Evolutionary conservation across 116 monocot genomes (phyloP), one percentile per base, ranked within the genome.

Genomic region (Cymodocea nodosa): DNA sequence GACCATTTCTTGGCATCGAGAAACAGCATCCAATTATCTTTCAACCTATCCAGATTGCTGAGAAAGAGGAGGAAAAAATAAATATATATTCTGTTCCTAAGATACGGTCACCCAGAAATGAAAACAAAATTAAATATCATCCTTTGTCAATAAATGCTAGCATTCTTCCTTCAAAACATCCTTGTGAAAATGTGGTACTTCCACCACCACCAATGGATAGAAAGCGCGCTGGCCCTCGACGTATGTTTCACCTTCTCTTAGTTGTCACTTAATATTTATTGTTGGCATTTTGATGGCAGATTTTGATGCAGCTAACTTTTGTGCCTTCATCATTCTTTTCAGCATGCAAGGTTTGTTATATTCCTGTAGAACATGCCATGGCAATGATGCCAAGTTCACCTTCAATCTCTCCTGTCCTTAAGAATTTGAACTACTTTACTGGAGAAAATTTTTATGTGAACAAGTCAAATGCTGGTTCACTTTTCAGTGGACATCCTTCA

Each of bases 281-380:
- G 35, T 19, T 18, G 12, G 9, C 15, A 30, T n/a, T 8, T 8
- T 15, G 24, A 17, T 39, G 15, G 17, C 0, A 22, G 12, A 37
- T n/a, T 55, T 12, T 68, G 24, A 55, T 55, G 55, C 7, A 57
- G 48, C 35, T 39, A 44, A 22, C 18, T 39, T 14, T 56, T 16
- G 2, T 57, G n/a, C 56, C 64, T 18, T 59, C 10, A 35, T 15
- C 22, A 12, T 64, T 68, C 58, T 62, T 56, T 73, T 62, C 17
- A 92, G 92, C 92, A 67, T 92, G 92, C 23, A 70, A 69, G 54
- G 91, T 97, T 22, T 97, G 97, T 68, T 97, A 91, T 75, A 74
- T 80, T 3, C 80, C 97, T 68, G 76, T 82, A 39, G 85, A 97
- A 74, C 82, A 88, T 59, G 91, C 92, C 3, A 35, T 78, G 64